Percentiles rank a stretch among this genome's conserved stretches.
Conservation (phyloP, 2,329 filamentous ascomycete genomes). For the Colletotrichum phormii region DNA sequence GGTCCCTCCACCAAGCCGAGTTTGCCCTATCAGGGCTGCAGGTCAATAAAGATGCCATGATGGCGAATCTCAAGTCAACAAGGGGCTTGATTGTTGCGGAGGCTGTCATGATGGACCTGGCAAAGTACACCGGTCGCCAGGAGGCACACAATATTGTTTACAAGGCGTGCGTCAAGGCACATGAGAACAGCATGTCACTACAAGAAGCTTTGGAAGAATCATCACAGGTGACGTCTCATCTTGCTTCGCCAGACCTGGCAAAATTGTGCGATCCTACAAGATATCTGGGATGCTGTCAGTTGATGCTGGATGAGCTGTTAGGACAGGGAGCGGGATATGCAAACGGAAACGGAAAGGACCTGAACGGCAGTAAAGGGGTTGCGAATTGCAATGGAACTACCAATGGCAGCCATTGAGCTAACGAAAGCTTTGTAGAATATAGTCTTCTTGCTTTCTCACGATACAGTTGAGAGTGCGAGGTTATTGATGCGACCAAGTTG, state of each 20-base stretch:
- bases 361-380: neutral
- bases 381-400: too few relatives aligned
- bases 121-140: conserved; percentile 62
- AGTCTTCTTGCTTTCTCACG: too few relatives aligned
- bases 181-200: conserved; percentile 55
- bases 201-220: conserved; percentile 55
- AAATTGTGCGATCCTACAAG: conserved; percentile 34
- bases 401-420: neutral
- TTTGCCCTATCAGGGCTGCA: conserved; percentile 64
- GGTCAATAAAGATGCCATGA: conserved; percentile 62
- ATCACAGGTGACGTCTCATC: conserved; percentile 53
- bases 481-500: too few relatives aligned
- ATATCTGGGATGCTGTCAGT: conserved; percentile 36
- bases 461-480: too few relatives aligned
- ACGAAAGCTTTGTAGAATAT: neutral
- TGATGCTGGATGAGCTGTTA: conserved; percentile 36
- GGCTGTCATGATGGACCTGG: conserved; percentile 71
- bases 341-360: neutral
- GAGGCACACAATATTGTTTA: conserved; percentile 68
- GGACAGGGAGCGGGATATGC: neutral
- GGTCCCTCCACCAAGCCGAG: conserved; percentile 63
- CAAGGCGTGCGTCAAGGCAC: conserved; percentile 61
- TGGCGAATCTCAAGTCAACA: conserved; percentile 61
- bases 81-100: conserved; percentile 67
- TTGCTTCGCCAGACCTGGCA: conserved; percentile 45